phyloP scores from a whole-genome alignment of 768 basidiomycete species.

The Leccinum olivaceopallidum region DNA sequence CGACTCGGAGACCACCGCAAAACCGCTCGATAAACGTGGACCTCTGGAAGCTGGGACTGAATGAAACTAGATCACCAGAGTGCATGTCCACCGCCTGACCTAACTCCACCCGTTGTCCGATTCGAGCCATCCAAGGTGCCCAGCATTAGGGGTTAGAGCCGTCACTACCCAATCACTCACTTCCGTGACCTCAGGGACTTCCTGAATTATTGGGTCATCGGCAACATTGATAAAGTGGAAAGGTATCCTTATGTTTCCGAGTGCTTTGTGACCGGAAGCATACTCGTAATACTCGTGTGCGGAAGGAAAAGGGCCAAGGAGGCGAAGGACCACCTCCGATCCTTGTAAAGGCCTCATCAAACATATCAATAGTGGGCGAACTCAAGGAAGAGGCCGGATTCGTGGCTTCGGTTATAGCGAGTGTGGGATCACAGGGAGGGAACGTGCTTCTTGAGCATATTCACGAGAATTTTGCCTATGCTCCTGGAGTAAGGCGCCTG shows the following conservation, averaged over 20 bases:
- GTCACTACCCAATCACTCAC: conserved; percentile 57
- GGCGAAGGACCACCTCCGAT: conserved; percentile 69
- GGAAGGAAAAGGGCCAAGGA: conserved; percentile 46
- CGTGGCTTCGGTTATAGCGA: conserved; percentile 49
- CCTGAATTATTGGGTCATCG: conserved; percentile 77
- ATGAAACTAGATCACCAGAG: conserved; percentile 49
- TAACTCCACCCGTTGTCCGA: conserved; percentile 36
- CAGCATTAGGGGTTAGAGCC: conserved; percentile 63
- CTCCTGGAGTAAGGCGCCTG: conserved; percentile 69
- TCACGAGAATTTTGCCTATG: conserved; percentile 70
- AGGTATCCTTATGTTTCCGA: conserved; percentile 65
- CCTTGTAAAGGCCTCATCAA: conserved; percentile 65
- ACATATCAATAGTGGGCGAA: conserved; percentile 53
- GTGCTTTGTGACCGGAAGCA: conserved; percentile 60
- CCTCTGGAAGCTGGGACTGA: too few species aligned
- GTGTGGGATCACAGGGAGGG: conserved; percentile 48
- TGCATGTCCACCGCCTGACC: conserved; percentile 60
- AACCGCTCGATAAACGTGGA: too few species aligned
- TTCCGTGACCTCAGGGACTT: conserved; percentile 57
- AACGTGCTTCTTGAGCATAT: conserved; percentile 53
- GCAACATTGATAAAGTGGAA: conserved; percentile 73
- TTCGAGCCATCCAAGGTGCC: conserved; percentile 87
- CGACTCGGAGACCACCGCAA: too few species aligned
- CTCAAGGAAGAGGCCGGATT: conserved; percentile 47
- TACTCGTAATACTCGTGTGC: conserved; percentile 49